A percentile compares a stretch with the other conserved stretches of the same genome.
Evolutionary conservation across 2,329 filamentous ascomycete species (phyloP).

Genomic region (Aurifilum marmelostoma): DNA sequence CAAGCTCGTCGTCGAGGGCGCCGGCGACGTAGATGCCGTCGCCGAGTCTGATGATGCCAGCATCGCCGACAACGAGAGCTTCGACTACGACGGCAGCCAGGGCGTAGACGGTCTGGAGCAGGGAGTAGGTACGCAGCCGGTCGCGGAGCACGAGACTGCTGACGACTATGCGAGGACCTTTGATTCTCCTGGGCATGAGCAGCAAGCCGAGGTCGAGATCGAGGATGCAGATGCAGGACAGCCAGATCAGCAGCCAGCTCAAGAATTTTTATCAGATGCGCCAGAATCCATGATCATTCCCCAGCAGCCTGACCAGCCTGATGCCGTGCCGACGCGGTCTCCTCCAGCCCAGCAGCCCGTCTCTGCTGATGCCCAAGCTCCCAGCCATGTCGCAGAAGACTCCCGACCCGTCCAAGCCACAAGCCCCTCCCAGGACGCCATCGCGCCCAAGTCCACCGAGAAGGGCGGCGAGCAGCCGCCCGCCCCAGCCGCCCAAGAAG

Average conservation of each 20-base stretch:
- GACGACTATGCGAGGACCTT: constrained; percentile 57
- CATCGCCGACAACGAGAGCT: constrained; percentile 51
- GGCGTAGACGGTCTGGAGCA: constrained; percentile 37
- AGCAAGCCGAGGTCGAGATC: constrained; percentile 39
- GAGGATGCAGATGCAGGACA: constrained; percentile 38
- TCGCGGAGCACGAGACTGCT: constrained; percentile 37
- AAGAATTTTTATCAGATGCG: constrained; percentile 50
- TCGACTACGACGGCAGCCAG: constrained; percentile 50
- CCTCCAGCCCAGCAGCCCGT: constrained; percentile 34
- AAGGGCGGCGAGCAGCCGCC: constrained; percentile 10
- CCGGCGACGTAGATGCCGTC: constrained; percentile 30
- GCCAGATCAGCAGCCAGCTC: constrained; percentile 36
- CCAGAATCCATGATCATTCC: constrained; percentile 49
- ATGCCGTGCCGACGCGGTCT: constrained; percentile 37
- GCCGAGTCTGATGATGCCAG: constrained; percentile 41
- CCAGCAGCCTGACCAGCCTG: constrained; percentile 45
- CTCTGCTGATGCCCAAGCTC: constrained; percentile 33
- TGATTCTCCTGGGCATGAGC: constrained; percentile 47
- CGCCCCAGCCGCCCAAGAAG: constrained; percentile 21
- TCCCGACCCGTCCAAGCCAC: constrained; percentile 20
- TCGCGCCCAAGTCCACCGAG: constrained; percentile 16
- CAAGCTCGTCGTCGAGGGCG: constrained; percentile 37
- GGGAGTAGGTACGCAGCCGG: constrained; percentile 35
- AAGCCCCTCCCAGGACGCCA: constrained; percentile 22
- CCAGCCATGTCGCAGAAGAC: constrained; percentile 25